Conservation (phyloP, 1,139 yeast genomes). For the Pichia sp. region DNA sequence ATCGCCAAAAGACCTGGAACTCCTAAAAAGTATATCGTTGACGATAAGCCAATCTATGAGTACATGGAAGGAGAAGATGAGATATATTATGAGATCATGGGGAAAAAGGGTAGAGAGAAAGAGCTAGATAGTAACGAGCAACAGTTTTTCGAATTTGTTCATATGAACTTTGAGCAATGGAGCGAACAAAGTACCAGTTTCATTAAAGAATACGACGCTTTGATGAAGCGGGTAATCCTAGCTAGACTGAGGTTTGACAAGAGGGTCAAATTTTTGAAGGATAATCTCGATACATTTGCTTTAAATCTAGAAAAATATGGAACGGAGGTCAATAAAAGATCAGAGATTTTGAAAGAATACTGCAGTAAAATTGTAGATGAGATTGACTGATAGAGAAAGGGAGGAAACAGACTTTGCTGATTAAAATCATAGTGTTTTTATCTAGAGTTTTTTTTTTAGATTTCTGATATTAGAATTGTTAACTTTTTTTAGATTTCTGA, state of each 20-base stretch:
- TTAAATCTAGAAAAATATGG: conserved; percentile 35
- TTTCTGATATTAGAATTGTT: neutral
- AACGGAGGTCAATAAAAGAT: conserved; percentile 34
- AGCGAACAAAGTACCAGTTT: conserved; percentile 33
- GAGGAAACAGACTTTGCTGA: neutral
- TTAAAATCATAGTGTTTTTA: neutral
- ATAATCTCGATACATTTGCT: conserved; percentile 37
- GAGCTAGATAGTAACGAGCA: conserved; percentile 18
- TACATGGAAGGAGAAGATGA: conserved; percentile 19
- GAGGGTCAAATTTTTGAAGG: conserved; percentile 33
- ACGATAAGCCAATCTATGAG: conserved; percentile 17
- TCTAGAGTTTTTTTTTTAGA: neutral
- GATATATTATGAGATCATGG: conserved; percentile 16
- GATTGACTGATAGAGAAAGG: conserved; percentile 14
- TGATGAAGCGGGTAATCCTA: conserved; percentile 34
- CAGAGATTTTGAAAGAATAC: conserved; percentile 35
- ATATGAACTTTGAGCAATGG: conserved; percentile 37
- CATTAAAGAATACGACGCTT: conserved; percentile 31
- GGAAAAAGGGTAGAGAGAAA: conserved; percentile 11
- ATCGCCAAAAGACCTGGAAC: conserved; percentile 9
- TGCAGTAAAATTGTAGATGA: conserved; percentile 39
- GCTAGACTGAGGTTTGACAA: conserved; percentile 39
- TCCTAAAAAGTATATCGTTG: conserved; percentile 15
- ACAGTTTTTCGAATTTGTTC: conserved; percentile 27
- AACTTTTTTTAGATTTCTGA: neutral